Conservation (phyloP, 192 early-diverging fungal genomes). For the Backusella psychrophila region DNA sequence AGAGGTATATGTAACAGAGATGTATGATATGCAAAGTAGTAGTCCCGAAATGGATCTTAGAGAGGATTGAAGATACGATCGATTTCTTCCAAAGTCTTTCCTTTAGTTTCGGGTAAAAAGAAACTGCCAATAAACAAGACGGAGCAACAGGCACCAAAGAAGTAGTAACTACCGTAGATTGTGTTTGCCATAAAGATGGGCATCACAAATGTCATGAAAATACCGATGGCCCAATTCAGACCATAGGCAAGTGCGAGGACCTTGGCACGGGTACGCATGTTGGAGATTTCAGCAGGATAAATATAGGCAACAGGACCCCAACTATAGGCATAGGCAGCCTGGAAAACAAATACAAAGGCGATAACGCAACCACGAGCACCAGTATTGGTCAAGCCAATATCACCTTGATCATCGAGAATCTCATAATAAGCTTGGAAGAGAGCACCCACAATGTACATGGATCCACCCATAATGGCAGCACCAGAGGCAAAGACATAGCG, state of each 20-base stretch:
- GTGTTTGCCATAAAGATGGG: constrained; percentile 39
- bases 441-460: constrained; percentile 62
- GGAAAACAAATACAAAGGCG: constrained; percentile 36
- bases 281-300: constrained; percentile 36
- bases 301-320: constrained; percentile 34
- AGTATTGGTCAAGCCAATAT: constrained; percentile 1
- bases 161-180: constrained; percentile 37
- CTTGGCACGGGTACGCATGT: constrained; percentile 36
- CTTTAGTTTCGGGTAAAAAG: constrained; percentile 82
- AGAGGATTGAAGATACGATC: constrained; percentile 66
- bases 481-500: constrained; percentile 73
- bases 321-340: constrained; percentile 31
- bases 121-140: constrained; percentile 49
- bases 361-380: constrained; percentile 27
- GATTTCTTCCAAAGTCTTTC: constrained; percentile 84
- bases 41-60: neutral
- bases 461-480: constrained; percentile 60
- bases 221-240: constrained; percentile 34
- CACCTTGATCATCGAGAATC: constrained; percentile 10
- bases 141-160: constrained; percentile 37
- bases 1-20: neutral
- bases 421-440: constrained; percentile 25
- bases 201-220: constrained; percentile 39
- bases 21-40: neutral
- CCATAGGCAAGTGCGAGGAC: constrained; percentile 32